Evolutionary conservation across 2,329 filamentous ascomycete species (phyloP).

Genomic region (Sporothrix humicola): DNA sequence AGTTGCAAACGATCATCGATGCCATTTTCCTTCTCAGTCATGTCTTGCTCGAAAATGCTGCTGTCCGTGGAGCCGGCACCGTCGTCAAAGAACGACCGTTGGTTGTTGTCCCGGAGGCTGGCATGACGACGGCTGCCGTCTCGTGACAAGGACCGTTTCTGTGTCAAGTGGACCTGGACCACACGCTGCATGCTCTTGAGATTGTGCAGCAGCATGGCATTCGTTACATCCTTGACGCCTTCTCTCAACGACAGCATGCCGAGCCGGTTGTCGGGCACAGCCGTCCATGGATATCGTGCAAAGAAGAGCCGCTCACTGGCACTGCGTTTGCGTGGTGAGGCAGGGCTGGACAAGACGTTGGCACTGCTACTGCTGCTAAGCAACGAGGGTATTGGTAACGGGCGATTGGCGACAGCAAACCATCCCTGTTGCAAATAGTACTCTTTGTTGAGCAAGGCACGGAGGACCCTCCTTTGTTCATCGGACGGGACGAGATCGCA

Average conservation of each 20-base stretch:
- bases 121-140: neutral
- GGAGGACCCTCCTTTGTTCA: neutral
- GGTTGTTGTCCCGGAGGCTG: neutral
- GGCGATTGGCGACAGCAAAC: constrained; percentile 3
- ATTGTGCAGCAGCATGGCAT: neutral
- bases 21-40: neutral
- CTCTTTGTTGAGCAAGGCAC: neutral
- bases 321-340: neutral
- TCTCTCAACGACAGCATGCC: neutral
- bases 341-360: neutral
- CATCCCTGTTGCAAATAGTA: neutral
- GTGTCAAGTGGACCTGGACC: neutral
- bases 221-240: constrained; percentile 1
- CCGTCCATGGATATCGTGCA: constrained; percentile 5
- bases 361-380: too few relatives aligned
- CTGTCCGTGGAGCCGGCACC: too few relatives aligned
- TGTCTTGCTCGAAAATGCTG: too few relatives aligned
- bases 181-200: constrained; percentile 3
- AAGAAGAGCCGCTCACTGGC: constrained; percentile 9
- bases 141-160: neutral
- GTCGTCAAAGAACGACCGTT: too few relatives aligned
- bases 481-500: neutral
- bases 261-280: neutral
- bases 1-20: neutral
- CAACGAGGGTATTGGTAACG: too few relatives aligned